Evolutionary conservation across 257 asterid species (phyloP), one percentile per base, ranked within the genome.

Genomic region (Craterostigma plantagineum): DNA sequence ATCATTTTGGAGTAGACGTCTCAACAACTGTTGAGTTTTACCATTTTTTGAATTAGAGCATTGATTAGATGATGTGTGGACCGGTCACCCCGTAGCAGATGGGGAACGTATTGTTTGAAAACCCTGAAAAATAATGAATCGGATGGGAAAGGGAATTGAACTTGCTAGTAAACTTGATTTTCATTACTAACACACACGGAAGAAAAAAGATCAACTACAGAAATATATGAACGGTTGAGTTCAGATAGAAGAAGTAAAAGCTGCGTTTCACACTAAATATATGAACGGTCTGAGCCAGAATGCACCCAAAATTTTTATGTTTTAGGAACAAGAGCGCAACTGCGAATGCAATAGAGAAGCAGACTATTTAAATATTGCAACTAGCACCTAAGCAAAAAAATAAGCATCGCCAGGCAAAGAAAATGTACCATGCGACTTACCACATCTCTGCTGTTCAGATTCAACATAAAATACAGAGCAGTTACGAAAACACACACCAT

Each of bases 101-200:
- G 69, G 38, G 86, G 93, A 60, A 87, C 59, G 60, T 71, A 63
- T 64, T 79, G 76, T 63, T 72, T 76, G 71, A 82, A 87, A 58
- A 77, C 90, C 98, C 98, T 82, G 80, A 54, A 65, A 56, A 52
- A 41, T 23, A 49, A 34, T 53, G 37, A 56, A 36, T 53, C 30
- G 42, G 59, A 14, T 33, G 33, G 13, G 48, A 47, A 50, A 39
- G 48, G 18, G 33, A 9, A 35, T 35, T 40, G 38, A 36, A 23
- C 39, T 39, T n/a, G 2, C 17, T 6, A 3, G 7, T 33, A 43
- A 6, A 23, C 4, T n/a, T 23, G 30, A 23, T 23, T 2, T n/a
- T 23, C 30, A 23, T 23, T 23, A 23, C 2, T 23, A n/a, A n/a
- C n/a, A n/a, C n/a, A 23, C 30, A 23, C 30, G 6, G 2, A 2